These are phyloP conservation scores for Apiotrichum porosum DNA, from an alignment of 1,284 basidiomycete genomes.

Conservation along the genomic window DNA sequence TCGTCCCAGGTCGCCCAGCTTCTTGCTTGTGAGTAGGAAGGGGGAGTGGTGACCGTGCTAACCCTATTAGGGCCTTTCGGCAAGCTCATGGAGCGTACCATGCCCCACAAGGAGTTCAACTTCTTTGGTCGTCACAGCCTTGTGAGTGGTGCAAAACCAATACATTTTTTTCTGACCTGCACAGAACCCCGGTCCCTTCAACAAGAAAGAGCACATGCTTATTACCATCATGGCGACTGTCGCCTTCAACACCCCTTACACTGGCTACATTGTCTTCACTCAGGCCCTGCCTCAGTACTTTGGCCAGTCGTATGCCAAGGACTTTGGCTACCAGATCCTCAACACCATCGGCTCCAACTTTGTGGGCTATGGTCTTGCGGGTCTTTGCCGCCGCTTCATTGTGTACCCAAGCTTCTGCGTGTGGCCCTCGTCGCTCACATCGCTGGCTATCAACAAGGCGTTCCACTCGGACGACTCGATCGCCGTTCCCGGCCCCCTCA, in stretches of 20 bases:
- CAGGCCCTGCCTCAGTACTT: slow-evolving; percentile 37
- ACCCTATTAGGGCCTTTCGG: slow-evolving; percentile 22
- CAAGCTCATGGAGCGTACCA: slow-evolving; percentile 15
- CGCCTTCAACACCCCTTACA: slow-evolving; percentile 44
- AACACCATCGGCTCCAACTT: slow-evolving; percentile 51
- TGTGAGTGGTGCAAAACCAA: too few relatives aligned
- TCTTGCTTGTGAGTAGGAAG: slow-evolving; percentile 6
- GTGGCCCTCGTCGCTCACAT: slow-evolving; percentile 51
- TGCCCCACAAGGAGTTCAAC: background rate
- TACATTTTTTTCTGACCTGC: too few relatives aligned
- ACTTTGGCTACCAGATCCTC: slow-evolving; percentile 49
- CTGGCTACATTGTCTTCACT: slow-evolving; percentile 43
- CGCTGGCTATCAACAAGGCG: slow-evolving; percentile 51
- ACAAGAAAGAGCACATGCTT: slow-evolving; percentile 47
- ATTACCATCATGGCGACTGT: slow-evolving; percentile 49
- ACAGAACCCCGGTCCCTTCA: slow-evolving; percentile 55
- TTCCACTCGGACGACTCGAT: slow-evolving; percentile 45
- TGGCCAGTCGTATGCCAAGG: slow-evolving; percentile 36
- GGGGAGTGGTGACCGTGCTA: slow-evolving; percentile 27
- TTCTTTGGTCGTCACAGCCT: slow-evolving; percentile 17
- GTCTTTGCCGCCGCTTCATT: slow-evolving; percentile 51
- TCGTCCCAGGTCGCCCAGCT: slow-evolving; percentile 35
- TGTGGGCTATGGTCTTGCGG: slow-evolving; percentile 54
- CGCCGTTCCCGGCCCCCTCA: slow-evolving; percentile 44
- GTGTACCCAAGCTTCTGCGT: slow-evolving; percentile 51